These are phyloP conservation scores for Plasmopara halstedii DNA, from an alignment of 352 stramenopile species.

Conservation along the genomic window DNA sequence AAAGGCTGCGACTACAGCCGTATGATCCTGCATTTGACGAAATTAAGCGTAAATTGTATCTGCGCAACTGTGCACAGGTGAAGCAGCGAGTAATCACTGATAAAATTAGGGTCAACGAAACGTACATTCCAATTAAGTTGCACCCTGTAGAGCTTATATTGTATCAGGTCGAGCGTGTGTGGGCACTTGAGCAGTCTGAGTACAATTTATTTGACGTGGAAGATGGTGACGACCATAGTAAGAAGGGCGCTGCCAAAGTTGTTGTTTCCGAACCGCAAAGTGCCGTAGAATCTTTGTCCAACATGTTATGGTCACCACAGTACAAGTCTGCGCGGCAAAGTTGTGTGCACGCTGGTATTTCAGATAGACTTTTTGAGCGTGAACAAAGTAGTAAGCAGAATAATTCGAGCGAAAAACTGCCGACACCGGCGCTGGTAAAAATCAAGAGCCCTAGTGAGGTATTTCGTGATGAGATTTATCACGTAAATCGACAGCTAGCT, in stretches of 20 bases:
- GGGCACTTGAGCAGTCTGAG: slow-evolving; percentile 27
- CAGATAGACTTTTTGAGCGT: slow-evolving; percentile 52
- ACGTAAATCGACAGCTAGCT: slow-evolving; percentile 37
- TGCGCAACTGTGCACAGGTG: slow-evolving; percentile 77
- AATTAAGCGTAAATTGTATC: slow-evolving; percentile 84
- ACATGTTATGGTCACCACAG: slow-evolving; percentile 31
- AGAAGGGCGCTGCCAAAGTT: slow-evolving; percentile 8
- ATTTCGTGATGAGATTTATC: slow-evolving; percentile 58
- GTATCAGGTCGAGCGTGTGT: slow-evolving; percentile 60
- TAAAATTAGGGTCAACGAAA: slow-evolving; percentile 67
- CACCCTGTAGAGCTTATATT: slow-evolving; percentile 63
- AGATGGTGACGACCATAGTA: slow-evolving; percentile 33
- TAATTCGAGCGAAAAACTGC: slow-evolving; percentile 1
- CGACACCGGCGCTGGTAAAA: slow-evolving; percentile 23
- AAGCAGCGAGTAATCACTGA: slow-evolving; percentile 75
- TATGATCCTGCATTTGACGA: slow-evolving; percentile 77
- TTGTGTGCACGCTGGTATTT: slow-evolving; percentile 64
- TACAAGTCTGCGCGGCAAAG: slow-evolving; percentile 51
- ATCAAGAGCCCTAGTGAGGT: slow-evolving; percentile 50
- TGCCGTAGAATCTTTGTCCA: slow-evolving; percentile 6
- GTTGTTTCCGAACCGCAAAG: slow-evolving; percentile 3
- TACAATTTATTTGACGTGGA: slow-evolving; percentile 34
- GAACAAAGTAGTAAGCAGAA: slow-evolving; percentile 24
- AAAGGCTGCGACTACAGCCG: slow-evolving; percentile 50
- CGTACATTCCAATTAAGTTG: slow-evolving; percentile 61